Evolutionary conservation across 1,284 basidiomycete species (phyloP), one percentile per base, ranked within the genome.

Genomic region (Wolfiporia cocos): DNA sequence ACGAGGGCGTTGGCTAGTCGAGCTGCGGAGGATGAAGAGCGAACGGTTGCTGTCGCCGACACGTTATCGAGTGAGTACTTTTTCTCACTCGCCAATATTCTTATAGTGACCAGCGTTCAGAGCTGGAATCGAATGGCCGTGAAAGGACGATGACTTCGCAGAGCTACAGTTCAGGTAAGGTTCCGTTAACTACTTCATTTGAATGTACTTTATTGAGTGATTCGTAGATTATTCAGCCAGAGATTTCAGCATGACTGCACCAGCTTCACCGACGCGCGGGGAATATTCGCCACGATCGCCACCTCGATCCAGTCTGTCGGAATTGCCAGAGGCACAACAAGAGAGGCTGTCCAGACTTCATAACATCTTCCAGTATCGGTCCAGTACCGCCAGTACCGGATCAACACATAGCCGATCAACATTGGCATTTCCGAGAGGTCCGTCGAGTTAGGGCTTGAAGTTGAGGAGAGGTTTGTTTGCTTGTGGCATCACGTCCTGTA

Each of bases 11-110:
- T 91, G 18, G 86, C 87, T 0, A 89, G 78, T 58, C 76, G 91
- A 44, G 88, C 88, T 14, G 84, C 85, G 5, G 90, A 93, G 55
- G 90, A 92, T 55, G 74, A 85, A 49, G 89, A 92, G 56, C 67
- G 86, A 51, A 74, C 79, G 43, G 81, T 75, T 19, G 86, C 81
- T 4, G 86, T 90, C 19, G 76, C 83, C 15, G 78, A 85, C 54
- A 88, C 86, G 0, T 57, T 90, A 39, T 84, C 82, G 3, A 86
- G 86, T 90, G 54, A 49, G 83, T 71, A n/a, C n/a, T n/a, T n/a
- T n/a, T n/a, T n/a, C n/a, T n/a, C n/a, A n/a, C n/a, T n/a, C n/a
- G n/a, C n/a, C n/a, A n/a, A n/a, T n/a, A n/a, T n/a, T n/a, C n/a
- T n/a, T n/a, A n/a, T n/a, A n/a, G n/a, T n/a, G n/a, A n/a, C n/a